Evolutionary conservation across 768 basidiomycete genomes (phyloP).

Genomic region (Serendipita sp.): DNA sequence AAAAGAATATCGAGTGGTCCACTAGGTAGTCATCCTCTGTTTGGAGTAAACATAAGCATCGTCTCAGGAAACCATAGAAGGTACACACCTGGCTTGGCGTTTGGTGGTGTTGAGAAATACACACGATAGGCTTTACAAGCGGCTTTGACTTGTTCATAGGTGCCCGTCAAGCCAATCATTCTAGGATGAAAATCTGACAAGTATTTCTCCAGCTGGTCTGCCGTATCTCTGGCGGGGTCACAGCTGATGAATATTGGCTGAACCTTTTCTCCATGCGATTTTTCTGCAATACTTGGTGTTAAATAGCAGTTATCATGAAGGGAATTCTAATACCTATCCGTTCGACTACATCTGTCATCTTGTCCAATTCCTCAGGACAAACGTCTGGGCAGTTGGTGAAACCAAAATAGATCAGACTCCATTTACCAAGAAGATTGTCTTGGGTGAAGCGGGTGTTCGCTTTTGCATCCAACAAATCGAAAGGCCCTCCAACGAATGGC

Average conservation of each 20-base stretch:
- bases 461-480: slow-evolving; percentile 52
- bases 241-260: slow-evolving; percentile 91
- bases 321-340: slow-evolving; percentile 40
- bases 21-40: slow-evolving; percentile 85
- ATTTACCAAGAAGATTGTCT: slow-evolving; percentile 63
- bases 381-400: slow-evolving; percentile 99
- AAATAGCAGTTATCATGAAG: not conserved
- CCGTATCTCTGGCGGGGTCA: slow-evolving; percentile 84
- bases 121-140: slow-evolving; percentile 93
- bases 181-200: slow-evolving; percentile 76
- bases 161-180: slow-evolving; percentile 74
- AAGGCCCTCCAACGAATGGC: slow-evolving; percentile 84
- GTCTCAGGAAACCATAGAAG: not conserved
- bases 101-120: slow-evolving; percentile 84
- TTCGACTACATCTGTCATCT: slow-evolving; percentile 66
- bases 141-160: slow-evolving; percentile 70
- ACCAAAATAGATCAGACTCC: slow-evolving; percentile 72
- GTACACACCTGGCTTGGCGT: slow-evolving; percentile 38
- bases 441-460: slow-evolving; percentile 58
- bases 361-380: slow-evolving; percentile 95
- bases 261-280: slow-evolving; percentile 47
- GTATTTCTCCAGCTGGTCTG: slow-evolving; percentile 28
- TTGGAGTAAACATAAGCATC: not conserved
- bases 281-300: slow-evolving; percentile 31
- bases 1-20: slow-evolving; percentile 93